Evolutionary conservation across 306 rosid species (phyloP), one percentile per base, ranked within the genome.

Genomic region (Trifolium dubium): DNA sequence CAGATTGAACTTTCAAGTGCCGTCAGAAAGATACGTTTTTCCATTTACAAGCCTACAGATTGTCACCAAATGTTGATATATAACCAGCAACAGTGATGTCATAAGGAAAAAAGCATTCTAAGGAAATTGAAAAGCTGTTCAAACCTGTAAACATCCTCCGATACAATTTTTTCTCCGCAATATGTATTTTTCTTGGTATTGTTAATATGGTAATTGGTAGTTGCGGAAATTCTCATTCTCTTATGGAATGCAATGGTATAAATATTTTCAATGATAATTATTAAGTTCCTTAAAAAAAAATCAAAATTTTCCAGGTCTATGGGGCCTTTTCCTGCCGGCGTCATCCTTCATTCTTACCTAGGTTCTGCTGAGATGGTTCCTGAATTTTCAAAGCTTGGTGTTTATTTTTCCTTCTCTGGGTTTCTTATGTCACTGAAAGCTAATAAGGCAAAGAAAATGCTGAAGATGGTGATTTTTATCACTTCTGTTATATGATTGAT

Each of bases 321-420:
- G 76, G 97, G 98, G 8, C 96, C 97, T 46, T 94, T 94, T 72
- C 96, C 98, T 49, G 85, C 92, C 34, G 98, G 98, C n/a, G 76
- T 94, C 41, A 82, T 94, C 82, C 92, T 94, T 80, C 97, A 94
- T 80, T 94, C 98, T 39, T 91, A 83, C 84, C 79, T 94, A 17
- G 96, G 98, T 64, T 94, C 96, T 7, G 95, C 95, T 50, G 94
- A 93, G 88, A 88, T 91, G 97, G 98, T 94, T 78, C 88, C 94
- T 39, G 88, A 89, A 79, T 89, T 94, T 80, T 80, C 92, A 81
- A 77, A 84, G 80, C 89, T 94, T 44, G 97, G 97, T 75, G 92
- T 88, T 39, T 89, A 88, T 77, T 91, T 94, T 83, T 94, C 98
- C 37, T 88, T 91, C 79, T 91, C 97, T 47, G 97, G 97, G 64